phyloP scores from a whole-genome alignment of 108 stramenopile species.

The Cylindrotheca closterium region DNA sequence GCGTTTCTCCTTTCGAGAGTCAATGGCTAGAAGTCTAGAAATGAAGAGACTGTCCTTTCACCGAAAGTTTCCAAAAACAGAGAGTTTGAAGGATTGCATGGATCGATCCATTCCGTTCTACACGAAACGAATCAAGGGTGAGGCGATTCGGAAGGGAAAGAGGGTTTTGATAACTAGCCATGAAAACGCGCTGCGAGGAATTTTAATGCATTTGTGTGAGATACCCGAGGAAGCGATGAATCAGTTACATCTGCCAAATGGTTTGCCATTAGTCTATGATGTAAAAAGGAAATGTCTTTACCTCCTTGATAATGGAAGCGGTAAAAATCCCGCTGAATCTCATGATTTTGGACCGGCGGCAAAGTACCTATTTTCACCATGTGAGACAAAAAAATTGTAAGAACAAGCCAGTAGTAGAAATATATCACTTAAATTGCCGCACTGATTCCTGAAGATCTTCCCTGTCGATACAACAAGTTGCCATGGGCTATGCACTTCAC shows the following conservation, averaged over 20 bases:
- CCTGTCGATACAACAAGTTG: no score
- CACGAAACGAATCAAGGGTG: constrained; percentile 71
- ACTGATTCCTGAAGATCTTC: no score
- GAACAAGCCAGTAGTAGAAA: no score
- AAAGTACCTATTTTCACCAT: constrained; percentile 74
- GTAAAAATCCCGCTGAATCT: constrained; percentile 41
- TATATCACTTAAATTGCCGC: no score
- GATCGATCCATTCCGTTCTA: constrained; percentile 67
- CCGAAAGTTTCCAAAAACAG: constrained; percentile 74
- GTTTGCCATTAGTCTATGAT: constrained; percentile 60
- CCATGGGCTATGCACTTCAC: no score
- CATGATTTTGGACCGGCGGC: constrained; percentile 79
- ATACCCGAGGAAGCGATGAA: constrained; percentile 88
- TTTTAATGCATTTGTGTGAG: constrained; percentile 91
- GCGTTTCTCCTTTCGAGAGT: constrained; percentile 56
- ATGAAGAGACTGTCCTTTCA: constrained; percentile 49
- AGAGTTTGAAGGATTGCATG: constrained; percentile 78
- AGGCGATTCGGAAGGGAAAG: constrained; percentile 84
- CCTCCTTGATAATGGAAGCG: constrained; percentile 68
- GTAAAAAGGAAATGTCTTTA: constrained; percentile 64
- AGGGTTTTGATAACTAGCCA: constrained; percentile 87
- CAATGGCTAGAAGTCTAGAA: constrained; percentile 60
- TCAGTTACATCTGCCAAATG: constrained; percentile 89
- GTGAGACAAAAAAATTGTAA: constrained; percentile 51
- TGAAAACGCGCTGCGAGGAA: constrained; percentile 92